phyloP scores from a whole-genome alignment of 257 asterid genomes.

The Solanum rostratum region DNA sequence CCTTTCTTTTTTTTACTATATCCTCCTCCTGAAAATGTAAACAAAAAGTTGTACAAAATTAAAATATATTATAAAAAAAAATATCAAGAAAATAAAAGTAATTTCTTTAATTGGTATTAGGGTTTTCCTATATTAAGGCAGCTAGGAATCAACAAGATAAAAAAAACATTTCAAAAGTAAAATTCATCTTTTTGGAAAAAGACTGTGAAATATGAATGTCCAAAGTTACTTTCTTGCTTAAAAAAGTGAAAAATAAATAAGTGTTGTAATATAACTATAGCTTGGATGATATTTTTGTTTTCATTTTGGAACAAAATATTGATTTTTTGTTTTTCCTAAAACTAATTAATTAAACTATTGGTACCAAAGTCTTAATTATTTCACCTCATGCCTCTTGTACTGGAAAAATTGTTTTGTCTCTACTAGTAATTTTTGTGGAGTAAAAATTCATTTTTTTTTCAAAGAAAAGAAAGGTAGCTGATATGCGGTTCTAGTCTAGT shows the following conservation, averaged over 20 bases:
- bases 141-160: not conserved
- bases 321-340: not conserved
- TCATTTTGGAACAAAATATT: not conserved
- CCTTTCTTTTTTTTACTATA: conserved; percentile 66
- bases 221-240: not conserved
- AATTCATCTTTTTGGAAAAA: not conserved
- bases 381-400: not conserved
- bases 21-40: conserved; percentile 14
- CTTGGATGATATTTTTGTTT: not conserved
- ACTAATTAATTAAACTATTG: not conserved
- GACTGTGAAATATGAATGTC: not conserved
- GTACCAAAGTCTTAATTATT: not conserved
- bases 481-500: not conserved
- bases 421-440: not conserved
- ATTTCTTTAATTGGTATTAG: not conserved
- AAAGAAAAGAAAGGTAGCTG: not conserved
- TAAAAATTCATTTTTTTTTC: not conserved
- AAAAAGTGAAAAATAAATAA: not conserved
- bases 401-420: not conserved
- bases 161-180: not conserved
- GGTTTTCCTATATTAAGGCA: not conserved
- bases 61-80: conserved; percentile 24
- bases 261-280: not conserved
- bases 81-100: not conserved
- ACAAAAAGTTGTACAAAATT: conserved; percentile 36